Base-by-base conservation (phyloP, 2,329 filamentous ascomycete species). In the Fusarium domesticum region DNA sequence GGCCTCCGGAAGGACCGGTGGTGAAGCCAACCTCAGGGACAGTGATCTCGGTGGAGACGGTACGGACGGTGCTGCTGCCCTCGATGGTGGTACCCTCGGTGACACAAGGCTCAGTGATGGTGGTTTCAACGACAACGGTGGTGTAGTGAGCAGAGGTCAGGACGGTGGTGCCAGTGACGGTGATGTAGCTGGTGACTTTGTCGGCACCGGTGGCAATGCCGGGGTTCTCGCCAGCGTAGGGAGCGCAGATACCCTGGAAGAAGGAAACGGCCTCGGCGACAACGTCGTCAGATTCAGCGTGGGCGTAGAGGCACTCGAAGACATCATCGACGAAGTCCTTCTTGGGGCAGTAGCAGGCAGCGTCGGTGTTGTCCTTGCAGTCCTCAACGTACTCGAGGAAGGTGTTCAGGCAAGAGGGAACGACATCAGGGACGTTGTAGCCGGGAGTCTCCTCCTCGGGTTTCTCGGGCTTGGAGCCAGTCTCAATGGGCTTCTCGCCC, bases 381-480 rank as follows among this genome's bases (percentile, higher is more conserved):
- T 79, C 73, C 39, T 61, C 48, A 39, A 86, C 79, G 49, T 76
- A 70, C 65, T 81, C 79, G 61, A 95, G 71, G 88, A 89, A 96
- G 61, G 90, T 95, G 80, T 92, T 93, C 71, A 97, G 74, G 76
- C 92, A 97, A 64, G 82, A 82, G 52, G 92, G 91, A 38, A 96
- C 84, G 37, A 91, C 79, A 18, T 75, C 70, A 45, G 90, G 89
- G 37, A 58, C 45, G 20, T 59, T 33, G 15, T 60, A 54, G 5
- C 42, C 44, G 18, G 15, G 53, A 49, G 35, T 42, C 35, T 54
- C 50, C 30, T 42, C 49, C n/a, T 17, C 15, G 20, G 19, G 19
- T 31, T 42, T 30, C 25, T 39, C 19, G 39, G 42, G 32, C 38
- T 43, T 38, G 16, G 43, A 35, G 34, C 31, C 42, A 35, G 58